phyloP scores from a whole-genome alignment of 2,329 filamentous ascomycete species.

The Blastomyces percursus region DNA sequence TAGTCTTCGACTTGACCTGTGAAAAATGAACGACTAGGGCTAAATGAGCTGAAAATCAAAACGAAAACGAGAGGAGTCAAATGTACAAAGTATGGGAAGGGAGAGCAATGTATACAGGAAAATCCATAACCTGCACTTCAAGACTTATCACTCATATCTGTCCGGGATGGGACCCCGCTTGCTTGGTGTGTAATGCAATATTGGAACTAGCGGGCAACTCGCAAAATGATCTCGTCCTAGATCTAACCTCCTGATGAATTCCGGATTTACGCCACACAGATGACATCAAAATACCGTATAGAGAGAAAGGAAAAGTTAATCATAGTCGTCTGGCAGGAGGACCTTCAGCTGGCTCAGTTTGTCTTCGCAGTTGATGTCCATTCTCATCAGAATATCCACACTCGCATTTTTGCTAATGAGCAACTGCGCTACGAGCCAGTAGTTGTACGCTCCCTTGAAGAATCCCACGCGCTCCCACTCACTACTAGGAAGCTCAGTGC shows the following conservation, averaged over 20 bases:
- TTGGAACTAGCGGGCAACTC: neutral
- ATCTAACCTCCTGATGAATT: neutral
- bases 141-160: neutral
- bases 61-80: neutral
- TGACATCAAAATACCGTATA: neutral
- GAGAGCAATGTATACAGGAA: neutral
- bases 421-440: conserved; percentile 34
- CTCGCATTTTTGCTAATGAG: conserved; percentile 34
- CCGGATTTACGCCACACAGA: neutral
- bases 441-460: conserved; percentile 33
- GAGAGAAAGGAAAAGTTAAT: neutral
- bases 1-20: no score
- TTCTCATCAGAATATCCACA: conserved; percentile 34
- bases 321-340: conserved; percentile 1
- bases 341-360: conserved; percentile 34
- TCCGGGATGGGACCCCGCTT: neutral
- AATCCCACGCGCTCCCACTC: conserved; percentile 34
- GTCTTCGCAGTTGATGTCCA: conserved; percentile 37
- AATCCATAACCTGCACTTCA: neutral
- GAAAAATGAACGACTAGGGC: neutral
- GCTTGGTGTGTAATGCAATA: neutral
- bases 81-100: neutral
- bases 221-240: neutral
- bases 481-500: conserved; percentile 22
- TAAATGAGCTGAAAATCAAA: neutral